A percentile compares a stretch with the other conserved stretches of the same genome.
phyloP scores from a whole-genome alignment of 306 rosid species.

The Ochetophila trinervis region DNA sequence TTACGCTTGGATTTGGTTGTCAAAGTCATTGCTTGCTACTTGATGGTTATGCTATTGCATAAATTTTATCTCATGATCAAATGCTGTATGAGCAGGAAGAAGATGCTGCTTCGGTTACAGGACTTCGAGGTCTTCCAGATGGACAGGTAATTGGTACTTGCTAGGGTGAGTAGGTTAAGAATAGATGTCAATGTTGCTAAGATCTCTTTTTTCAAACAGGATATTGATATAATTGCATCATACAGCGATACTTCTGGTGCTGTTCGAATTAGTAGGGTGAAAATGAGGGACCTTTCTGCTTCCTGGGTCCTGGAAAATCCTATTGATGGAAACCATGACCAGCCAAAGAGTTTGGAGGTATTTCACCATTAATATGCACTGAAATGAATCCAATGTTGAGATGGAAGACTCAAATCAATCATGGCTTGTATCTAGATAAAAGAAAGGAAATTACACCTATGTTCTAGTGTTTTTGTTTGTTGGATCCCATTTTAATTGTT shows the following conservation, averaged over 20 bases:
- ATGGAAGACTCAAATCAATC: neutral
- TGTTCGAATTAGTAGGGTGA: constrained; percentile 64
- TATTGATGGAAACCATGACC: constrained; percentile 38
- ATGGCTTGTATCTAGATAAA: neutral
- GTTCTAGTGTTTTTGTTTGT: constrained; percentile 2
- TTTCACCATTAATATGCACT: constrained; percentile 9
- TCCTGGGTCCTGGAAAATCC: constrained; percentile 94
- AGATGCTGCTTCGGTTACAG: constrained; percentile 30
- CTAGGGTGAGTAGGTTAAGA: constrained; percentile 14
- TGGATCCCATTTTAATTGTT: constrained; percentile 17
- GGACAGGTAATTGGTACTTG: constrained; percentile 52
- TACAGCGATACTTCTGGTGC: constrained; percentile 72
- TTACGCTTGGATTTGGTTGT: neutral
- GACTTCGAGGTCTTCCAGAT: constrained; percentile 42
- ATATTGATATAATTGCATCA: constrained; percentile 73
- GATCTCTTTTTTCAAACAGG: constrained; percentile 49
- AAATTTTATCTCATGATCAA: constrained; percentile 17
- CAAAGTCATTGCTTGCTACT: neutral
- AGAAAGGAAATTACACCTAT: neutral
- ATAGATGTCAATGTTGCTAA: constrained; percentile 26
- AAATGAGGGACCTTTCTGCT: constrained; percentile 70
- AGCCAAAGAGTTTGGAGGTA: constrained; percentile 61
- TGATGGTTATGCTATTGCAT: constrained; percentile 3
- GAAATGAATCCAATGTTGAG: neutral
- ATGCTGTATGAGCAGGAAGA: constrained; percentile 45